Base-by-base conservation (phyloP, 805 yeast genomes). In the Torulaspora quercuum region DNA sequence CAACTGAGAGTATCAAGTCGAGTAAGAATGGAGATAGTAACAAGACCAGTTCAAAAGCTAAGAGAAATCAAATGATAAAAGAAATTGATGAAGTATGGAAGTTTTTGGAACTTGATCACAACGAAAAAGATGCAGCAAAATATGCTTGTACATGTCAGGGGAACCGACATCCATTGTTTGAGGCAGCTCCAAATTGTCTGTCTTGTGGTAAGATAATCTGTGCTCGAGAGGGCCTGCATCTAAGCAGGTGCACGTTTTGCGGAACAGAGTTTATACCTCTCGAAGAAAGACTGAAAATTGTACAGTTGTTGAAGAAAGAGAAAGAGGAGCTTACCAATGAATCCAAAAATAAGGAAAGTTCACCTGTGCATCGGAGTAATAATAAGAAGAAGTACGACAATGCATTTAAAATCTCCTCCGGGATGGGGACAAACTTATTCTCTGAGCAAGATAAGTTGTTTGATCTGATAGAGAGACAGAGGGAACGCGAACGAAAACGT, bases 181-280 rank as follows among this genome's bases (percentile, higher is more conserved):
- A 85, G 39, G 73, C 82, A 45, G 92, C 94, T 2, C 97, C 98
- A 1, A 92, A 92, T 57, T 92, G 99, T 52, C 63, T 92, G 25
- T 79, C 82, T 42, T 92, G 99, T 59, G 99, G 99, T 7, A 85
- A 88, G 59, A 85, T 92, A 26, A 85, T 92, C 2, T 92, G 99
- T 65, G 71, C 73, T 3, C 80, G 80, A 49, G 97, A 92, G 55
- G 97, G 97, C 0, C 39, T 60, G 8, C 53, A 59, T 41, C 65
- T 86, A 15, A 92, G 89, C 42, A 92, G 92, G 3, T 92, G 99
- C 54, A 73, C 92, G 2, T 82, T 64, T 44, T 92, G 98, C 64
- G 85, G 87, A 0, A 57, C 69, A 16, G 82, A 78, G 21, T 61
- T 92, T 26, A 67, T 92, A 12, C 69, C 78, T 5, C 55, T 62